These are phyloP conservation scores for Fusarium siculi DNA, from an alignment of 2,329 filamentous ascomycete genomes.

Conservation along the genomic window DNA sequence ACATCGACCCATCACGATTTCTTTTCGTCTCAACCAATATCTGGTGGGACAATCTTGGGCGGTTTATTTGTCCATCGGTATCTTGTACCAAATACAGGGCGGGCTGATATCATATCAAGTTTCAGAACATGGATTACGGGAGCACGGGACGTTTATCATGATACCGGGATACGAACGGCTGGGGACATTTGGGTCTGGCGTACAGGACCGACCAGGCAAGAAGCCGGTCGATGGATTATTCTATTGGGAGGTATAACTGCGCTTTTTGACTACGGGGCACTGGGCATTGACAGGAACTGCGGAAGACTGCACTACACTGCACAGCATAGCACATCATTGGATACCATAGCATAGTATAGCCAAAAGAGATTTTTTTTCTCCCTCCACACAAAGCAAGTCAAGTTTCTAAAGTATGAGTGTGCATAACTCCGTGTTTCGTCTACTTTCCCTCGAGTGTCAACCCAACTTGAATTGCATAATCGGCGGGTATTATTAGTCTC, in stretches of 20 bases:
- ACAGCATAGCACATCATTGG: conserved; percentile 44
- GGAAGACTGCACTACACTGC: conserved; percentile 45
- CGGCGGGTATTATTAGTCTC: conserved; percentile 1
- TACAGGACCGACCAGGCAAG: conserved; percentile 42
- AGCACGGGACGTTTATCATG: conserved; percentile 46
- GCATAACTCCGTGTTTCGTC: conserved; percentile 17
- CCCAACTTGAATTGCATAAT: conserved; percentile 3
- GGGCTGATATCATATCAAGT: conserved; percentile 47
- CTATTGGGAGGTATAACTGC: conserved; percentile 38
- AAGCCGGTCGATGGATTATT: conserved; percentile 39
- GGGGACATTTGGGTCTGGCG: conserved; percentile 41
- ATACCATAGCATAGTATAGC: conserved; percentile 45
- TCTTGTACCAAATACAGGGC: conserved; percentile 48
- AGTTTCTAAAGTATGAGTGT: conserved; percentile 6
- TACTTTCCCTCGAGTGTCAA: conserved; percentile 5
- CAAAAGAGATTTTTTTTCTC: conserved; percentile 41
- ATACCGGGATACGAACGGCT: conserved; percentile 47
- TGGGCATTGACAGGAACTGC: conserved; percentile 41
- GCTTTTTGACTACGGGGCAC: conserved; percentile 37
- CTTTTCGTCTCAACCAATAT: conserved; percentile 30
- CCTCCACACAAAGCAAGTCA: conserved; percentile 37
- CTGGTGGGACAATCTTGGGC: conserved; percentile 34
- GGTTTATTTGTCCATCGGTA: conserved; percentile 41
- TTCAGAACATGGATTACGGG: conserved; percentile 51
- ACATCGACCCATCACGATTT: conserved; percentile 39